Evolutionary conservation across 441 rosid genomes (phyloP).

Genomic region (Croton setiger): DNA sequence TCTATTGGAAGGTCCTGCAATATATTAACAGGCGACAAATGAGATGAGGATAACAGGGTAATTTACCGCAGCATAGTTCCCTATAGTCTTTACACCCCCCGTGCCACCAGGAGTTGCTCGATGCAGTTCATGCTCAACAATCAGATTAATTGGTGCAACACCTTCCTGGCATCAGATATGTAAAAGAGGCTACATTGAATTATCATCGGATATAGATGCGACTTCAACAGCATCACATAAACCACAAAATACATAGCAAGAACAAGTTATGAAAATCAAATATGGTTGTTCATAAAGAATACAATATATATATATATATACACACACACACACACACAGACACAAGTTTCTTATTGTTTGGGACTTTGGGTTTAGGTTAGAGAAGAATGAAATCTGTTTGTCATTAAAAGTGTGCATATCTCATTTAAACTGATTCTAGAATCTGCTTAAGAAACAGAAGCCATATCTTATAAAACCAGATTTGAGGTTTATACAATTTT

Average conservation of each 20-base stretch:
- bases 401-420: no score
- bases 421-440: no score
- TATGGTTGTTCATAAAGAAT: no score
- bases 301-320: no score
- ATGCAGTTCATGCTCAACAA: slow-evolving; percentile 42
- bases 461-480: no score
- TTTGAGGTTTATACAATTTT: no score
- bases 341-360: no score
- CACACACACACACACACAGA: no score
- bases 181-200: slow-evolving; percentile 14
- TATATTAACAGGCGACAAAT: not conserved
- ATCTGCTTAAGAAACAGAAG: no score
- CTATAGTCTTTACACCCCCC: slow-evolving; percentile 47
- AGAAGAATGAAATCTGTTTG: no score
- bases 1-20: not conserved
- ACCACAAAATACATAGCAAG: not conserved
- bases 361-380: no score
- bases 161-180: slow-evolving; percentile 35
- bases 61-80: slow-evolving; percentile 49
- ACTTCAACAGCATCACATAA: not conserved
- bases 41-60: not conserved
- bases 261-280: not conserved
- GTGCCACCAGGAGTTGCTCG: slow-evolving; percentile 56
- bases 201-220: not conserved
- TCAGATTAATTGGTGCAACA: slow-evolving; percentile 40